phyloP scores from a whole-genome alignment of 345 rosid species.

The Citrus cavaleriei region DNA sequence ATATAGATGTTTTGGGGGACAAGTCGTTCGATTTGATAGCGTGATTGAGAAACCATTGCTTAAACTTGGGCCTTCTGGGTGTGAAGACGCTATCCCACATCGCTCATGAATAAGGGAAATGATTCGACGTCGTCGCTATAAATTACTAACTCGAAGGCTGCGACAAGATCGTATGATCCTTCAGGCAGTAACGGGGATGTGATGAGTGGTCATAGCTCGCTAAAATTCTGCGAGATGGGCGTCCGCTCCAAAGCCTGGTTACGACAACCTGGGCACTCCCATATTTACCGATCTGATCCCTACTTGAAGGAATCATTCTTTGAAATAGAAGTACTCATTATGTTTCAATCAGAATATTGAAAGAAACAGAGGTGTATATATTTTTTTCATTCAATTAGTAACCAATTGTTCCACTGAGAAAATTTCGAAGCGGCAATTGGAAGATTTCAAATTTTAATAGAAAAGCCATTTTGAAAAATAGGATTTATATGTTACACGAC shows the following conservation, averaged over 20 bases:
- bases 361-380: too few relatives aligned
- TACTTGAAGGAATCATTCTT: not conserved
- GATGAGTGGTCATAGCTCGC: slow-evolving; percentile 53
- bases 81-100: slow-evolving; percentile 31
- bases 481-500: too few relatives aligned
- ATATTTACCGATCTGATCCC: not conserved
- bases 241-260: slow-evolving; percentile 43
- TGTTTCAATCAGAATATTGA: too few relatives aligned
- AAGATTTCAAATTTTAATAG: too few relatives aligned
- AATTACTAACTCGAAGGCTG: accelerated
- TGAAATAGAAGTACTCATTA: not conserved
- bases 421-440: too few relatives aligned
- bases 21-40: not conserved
- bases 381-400: too few relatives aligned
- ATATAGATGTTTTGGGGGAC: not conserved
- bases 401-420: too few relatives aligned
- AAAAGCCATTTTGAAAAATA: too few relatives aligned
- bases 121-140: not conserved
- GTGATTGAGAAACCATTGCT: not conserved
- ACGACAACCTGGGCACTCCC: slow-evolving; percentile 39
- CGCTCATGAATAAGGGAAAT: not conserved
- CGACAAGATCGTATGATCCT: not conserved
- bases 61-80: not conserved
- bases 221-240: slow-evolving; percentile 37
- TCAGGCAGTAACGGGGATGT: slow-evolving; percentile 57